Evolutionary conservation across 805 yeast genomes (phyloP), one percentile per base, ranked within the genome.

Genomic region (Pichia thaimueangensis): DNA sequence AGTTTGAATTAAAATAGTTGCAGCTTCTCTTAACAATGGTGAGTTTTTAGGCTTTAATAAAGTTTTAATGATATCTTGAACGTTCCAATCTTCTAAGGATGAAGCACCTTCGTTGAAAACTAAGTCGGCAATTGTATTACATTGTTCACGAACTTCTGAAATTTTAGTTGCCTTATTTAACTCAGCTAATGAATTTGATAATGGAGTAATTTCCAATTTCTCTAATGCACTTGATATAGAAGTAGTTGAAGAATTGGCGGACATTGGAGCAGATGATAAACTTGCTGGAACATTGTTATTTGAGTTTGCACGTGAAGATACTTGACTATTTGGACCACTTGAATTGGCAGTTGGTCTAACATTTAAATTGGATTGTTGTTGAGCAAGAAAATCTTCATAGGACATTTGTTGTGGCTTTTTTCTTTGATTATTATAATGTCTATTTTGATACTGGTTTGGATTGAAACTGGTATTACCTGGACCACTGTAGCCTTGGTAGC

Each of bases 21-120:
- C 78, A 21, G 87, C 72, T 63, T 91, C 97, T 64, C 95, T 80
- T 33, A 83, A 73, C 36, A 85, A 59, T 7, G 86, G 67, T 3
- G 89, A 69, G 58, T 78, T 83, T 60, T 88, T 91, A 33, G 85
- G 74, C 59, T 85, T 87, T 37, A 77, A 58, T 43, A 91, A 69
- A 31, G 88, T 74, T 45, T 77, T 70, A 42, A 86, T 49, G 31
- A 83, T 74, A 16, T 81, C 87, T 12, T 62, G 56, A 16, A 93
- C 48, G 37, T 78, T 72, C 87, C 89, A 86, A 2, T 76, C 80
- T 37, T 67, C 64, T 23, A 89, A 73, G 10, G 71, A 49, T 55
- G 55, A 19, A 59, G 60, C 64, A 35, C 82, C 82, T 5, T 66
- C 60, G 15, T 63, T 64, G 10, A 55, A 54, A 35, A 86, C 64